phyloP scores from a whole-genome alignment of 192 early-diverging fungal species.

The Coemansia reversa region DNA sequence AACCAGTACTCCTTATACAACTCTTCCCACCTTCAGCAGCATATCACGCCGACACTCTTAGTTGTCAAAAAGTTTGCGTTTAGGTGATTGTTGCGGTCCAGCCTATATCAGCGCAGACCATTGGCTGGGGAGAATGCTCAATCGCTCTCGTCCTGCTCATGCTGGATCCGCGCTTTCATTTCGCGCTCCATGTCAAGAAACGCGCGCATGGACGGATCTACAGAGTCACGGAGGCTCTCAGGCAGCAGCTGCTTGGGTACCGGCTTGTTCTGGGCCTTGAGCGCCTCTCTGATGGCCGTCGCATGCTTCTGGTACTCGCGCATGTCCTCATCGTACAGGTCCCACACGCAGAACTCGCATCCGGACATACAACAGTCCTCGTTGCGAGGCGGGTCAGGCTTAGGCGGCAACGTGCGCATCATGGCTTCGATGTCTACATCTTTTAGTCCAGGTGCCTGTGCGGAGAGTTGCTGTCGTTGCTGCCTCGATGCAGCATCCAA shows the following conservation, averaged over 20 bases:
- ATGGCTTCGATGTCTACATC: constrained; percentile 25
- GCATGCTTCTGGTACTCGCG: constrained; percentile 49
- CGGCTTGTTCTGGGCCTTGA: constrained; percentile 26
- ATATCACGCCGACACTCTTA: no score
- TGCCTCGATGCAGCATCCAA: not conserved
- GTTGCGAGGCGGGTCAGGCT: constrained; percentile 48
- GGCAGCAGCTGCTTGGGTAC: constrained; percentile 37
- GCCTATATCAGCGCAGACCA: constrained; percentile 6
- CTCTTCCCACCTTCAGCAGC: no score
- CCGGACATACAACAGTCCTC: constrained; percentile 49
- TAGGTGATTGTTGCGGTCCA: not conserved
- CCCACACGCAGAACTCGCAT: constrained; percentile 56
- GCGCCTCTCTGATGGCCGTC: constrained; percentile 17
- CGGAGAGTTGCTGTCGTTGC: constrained; percentile 8
- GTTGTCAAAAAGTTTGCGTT: no score
- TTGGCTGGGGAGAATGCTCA: not conserved
- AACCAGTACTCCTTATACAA: no score
- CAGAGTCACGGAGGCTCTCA: constrained; percentile 31
- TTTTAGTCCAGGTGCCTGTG: not conserved
- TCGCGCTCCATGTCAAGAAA: constrained; percentile 52
- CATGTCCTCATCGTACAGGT: constrained; percentile 55
- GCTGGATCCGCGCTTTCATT: constrained; percentile 40
- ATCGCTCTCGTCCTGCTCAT: constrained; percentile 26
- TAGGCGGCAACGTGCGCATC: constrained; percentile 43
- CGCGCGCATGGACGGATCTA: constrained; percentile 52